Base-by-base conservation (phyloP, 2,329 filamentous ascomycete species). In the Waltergamsia citrina region DNA sequence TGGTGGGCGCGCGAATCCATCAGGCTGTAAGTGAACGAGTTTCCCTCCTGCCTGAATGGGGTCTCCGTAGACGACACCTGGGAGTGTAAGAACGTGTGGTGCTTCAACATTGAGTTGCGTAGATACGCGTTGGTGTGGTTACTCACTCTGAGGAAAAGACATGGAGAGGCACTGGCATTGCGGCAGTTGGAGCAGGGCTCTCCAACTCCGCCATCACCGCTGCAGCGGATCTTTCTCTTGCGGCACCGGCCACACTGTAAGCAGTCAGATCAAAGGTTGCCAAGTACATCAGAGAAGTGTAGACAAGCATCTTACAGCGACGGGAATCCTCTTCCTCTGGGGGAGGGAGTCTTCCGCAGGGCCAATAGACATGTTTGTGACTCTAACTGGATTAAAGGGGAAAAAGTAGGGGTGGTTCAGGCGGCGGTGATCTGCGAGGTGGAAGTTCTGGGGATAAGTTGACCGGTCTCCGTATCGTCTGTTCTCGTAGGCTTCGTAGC, bases 221-320 rank as follows among this genome's bases (percentile, higher is more conserved):
- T 94, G 62, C 90, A 96, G 46, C 85, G 81, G 48, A 96, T 96
- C 67, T 96, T 96, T 38, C 90, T 76, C 62, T 90, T 88, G 40
- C 90, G 78, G 59, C 90, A 96, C 44, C 90, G 78, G 23, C 78
- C 76, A 56, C 90, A 96, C 90, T 95, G 43, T 7, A 26, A 15
- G 25, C n/a, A 7, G 23, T 16, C 17, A 29, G 10, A 20, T 33
- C 12, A 19, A 27, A 23, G 17, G 4, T 12, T n/a, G n/a, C 8
- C 14, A 6, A 5, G 3, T 5, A 24, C 22, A 34, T 17, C 7
- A 6, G 28, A 22, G 17, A 33, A 17, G 17, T 26, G 8, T 7
- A 19, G 18, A 20, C 7, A 6, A 27, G 29, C 24, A n/a, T 56
- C 71, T 59, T 59, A 77, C 72, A 38, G 72, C 72, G 40, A 77